A percentile compares a stretch with the other conserved stretches of the same genome.
Evolutionary conservation across 805 yeast genomes (phyloP).

Genomic region (Yarrowia keelungensis): DNA sequence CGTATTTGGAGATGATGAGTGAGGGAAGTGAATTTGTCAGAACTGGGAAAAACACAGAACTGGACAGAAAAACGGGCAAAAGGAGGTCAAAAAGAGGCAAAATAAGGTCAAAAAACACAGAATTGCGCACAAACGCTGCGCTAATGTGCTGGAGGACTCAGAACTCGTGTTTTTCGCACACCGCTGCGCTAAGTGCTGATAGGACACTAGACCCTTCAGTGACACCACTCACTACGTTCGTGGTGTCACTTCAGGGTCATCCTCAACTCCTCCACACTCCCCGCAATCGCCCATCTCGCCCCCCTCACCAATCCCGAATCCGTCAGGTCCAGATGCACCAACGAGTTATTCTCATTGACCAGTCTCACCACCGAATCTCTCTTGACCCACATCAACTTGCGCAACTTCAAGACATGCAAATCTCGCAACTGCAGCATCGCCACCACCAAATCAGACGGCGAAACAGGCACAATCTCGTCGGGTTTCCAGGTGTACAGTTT

Average conservation of each 20-base stretch:
- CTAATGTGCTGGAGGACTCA: too few relatives aligned
- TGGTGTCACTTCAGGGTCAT: background rate
- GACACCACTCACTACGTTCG: background rate
- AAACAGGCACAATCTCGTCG: slow-evolving; percentile 45
- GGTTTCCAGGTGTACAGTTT: slow-evolving; percentile 47
- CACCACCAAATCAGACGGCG: slow-evolving; percentile 45
- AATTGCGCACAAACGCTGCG: too few relatives aligned
- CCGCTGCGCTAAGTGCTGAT: too few relatives aligned
- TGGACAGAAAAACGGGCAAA: too few relatives aligned
- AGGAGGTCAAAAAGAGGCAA: too few relatives aligned
- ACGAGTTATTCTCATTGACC: slow-evolving; percentile 39
- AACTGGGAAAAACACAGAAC: too few relatives aligned
- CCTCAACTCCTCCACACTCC: slow-evolving; percentile 13
- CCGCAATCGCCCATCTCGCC: slow-evolving; percentile 31
- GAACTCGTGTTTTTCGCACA: too few relatives aligned
- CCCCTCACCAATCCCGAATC: slow-evolving; percentile 26
- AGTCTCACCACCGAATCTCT: slow-evolving; percentile 48
- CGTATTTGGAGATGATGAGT: too few relatives aligned
- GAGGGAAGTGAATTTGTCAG: too few relatives aligned
- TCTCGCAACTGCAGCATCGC: slow-evolving; percentile 47
- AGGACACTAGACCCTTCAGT: too few relatives aligned
- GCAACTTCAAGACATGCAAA: slow-evolving; percentile 53
- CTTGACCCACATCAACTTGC: slow-evolving; percentile 59
- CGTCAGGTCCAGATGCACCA: slow-evolving; percentile 17
- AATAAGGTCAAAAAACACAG: too few relatives aligned